Percentiles rank a stretch among this genome's conserved stretches.
These are phyloP conservation scores for Akanthomyces muscarius DNA, from an alignment of 2,329 filamentous ascomycete species.

Conservation along the genomic window DNA sequence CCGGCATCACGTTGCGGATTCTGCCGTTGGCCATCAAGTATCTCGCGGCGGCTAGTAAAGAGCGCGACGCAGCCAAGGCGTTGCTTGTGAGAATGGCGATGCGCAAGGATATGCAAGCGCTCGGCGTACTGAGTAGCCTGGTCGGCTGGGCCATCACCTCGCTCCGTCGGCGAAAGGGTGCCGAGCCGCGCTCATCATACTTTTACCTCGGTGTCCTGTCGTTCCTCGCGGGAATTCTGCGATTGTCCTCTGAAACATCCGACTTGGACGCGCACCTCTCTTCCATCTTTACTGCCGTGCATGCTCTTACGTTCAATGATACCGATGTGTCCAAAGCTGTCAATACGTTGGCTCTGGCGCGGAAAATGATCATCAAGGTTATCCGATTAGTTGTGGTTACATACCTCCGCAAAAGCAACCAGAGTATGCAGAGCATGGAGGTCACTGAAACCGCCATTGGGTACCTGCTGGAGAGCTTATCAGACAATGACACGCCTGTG, in stretches of 20 bases:
- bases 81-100: constrained; percentile 79
- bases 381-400: constrained; percentile 69
- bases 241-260: constrained; percentile 65
- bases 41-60: constrained; percentile 74
- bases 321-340: constrained; percentile 50
- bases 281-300: constrained; percentile 61
- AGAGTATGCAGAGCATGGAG: constrained; percentile 42
- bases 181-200: constrained; percentile 55
- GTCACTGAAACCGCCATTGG: constrained; percentile 79
- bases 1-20: constrained; percentile 66
- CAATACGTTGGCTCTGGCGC: constrained; percentile 69
- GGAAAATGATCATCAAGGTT: constrained; percentile 83
- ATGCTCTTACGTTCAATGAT: constrained; percentile 52
- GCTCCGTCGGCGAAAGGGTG: constrained; percentile 44
- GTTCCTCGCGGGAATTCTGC: constrained; percentile 71
- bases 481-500: constrained; percentile 88
- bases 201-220: constrained; percentile 74
- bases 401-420: constrained; percentile 50
- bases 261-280: constrained; percentile 67
- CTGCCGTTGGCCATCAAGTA: constrained; percentile 68
- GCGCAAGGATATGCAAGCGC: constrained; percentile 79
- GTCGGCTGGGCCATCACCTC: constrained; percentile 66
- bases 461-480: constrained; percentile 70
- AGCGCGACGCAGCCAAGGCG: constrained; percentile 80
- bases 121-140: constrained; percentile 65